phyloP scores from a whole-genome alignment of 148 eudicot species.

The Talinum fruticosum region DNA sequence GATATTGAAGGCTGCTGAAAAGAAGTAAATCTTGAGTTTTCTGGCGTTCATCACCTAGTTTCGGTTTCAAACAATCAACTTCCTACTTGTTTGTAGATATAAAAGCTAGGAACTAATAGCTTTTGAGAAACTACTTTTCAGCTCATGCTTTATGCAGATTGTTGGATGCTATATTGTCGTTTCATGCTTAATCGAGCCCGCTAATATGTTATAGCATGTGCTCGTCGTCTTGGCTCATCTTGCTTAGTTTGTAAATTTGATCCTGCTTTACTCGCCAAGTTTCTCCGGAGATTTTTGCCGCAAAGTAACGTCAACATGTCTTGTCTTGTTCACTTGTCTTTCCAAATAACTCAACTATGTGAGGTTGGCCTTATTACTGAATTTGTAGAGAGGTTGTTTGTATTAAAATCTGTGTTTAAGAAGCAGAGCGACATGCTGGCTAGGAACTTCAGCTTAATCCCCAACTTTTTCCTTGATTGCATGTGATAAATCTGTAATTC shows the following conservation, averaged over 20 bases:
- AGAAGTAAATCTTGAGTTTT: neutral
- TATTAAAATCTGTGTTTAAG: too few species aligned
- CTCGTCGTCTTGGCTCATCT: neutral
- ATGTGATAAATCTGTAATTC: too few species aligned
- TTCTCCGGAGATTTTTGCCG: neutral
- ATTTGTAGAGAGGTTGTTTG: too few species aligned
- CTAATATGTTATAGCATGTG: neutral
- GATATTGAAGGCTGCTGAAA: neutral
- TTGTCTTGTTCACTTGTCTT: too few species aligned
- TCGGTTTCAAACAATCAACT: neutral
- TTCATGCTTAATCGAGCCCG: neutral
- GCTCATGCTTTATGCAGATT: neutral
- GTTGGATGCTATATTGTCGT: neutral
- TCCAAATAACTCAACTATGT: too few species aligned
- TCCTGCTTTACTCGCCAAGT: neutral
- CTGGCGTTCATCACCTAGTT: neutral
- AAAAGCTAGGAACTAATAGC: neutral
- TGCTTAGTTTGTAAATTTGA: neutral
- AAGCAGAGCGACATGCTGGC: too few species aligned
- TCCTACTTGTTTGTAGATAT: neutral
- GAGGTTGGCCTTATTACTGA: too few species aligned
- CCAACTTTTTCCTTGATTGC: too few species aligned
- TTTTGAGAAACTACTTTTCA: neutral
- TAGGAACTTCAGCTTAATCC: too few species aligned
- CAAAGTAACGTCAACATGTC: neutral